phyloP scores from a whole-genome alignment of 768 basidiomycete species.

The Termitomyces sp. region DNA sequence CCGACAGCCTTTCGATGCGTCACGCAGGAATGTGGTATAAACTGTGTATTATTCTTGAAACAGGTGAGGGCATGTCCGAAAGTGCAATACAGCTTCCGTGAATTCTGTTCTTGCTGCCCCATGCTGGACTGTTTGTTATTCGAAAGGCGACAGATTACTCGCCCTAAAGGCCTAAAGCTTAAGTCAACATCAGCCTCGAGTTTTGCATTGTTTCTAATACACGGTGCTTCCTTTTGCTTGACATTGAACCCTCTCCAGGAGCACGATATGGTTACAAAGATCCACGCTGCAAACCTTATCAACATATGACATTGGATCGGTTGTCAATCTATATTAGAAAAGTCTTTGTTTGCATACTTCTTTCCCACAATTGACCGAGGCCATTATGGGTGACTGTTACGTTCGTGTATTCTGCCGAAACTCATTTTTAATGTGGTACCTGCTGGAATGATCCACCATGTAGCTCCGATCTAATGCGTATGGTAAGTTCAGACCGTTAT shows the following conservation, averaged over 20 bases:
- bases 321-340: not conserved
- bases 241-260: not conserved
- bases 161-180: not conserved
- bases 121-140: not conserved
- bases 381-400: not conserved
- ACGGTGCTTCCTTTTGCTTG: not conserved
- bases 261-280: not conserved
- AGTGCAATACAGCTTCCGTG: no score
- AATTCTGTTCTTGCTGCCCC: not conserved
- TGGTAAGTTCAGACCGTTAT: not conserved
- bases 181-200: not conserved
- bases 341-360: not conserved
- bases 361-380: not conserved
- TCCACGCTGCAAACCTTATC: not conserved
- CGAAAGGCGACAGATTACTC: not conserved
- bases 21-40: not conserved
- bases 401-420: not conserved
- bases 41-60: not conserved
- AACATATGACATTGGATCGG: not conserved
- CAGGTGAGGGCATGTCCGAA: not conserved
- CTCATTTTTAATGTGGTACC: not conserved
- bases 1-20: not conserved
- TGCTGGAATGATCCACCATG: not conserved
- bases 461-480: not conserved
- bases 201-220: not conserved